Base-by-base conservation (phyloP, 139 green algal genomes). In the Nannochloris sp. region DNA sequence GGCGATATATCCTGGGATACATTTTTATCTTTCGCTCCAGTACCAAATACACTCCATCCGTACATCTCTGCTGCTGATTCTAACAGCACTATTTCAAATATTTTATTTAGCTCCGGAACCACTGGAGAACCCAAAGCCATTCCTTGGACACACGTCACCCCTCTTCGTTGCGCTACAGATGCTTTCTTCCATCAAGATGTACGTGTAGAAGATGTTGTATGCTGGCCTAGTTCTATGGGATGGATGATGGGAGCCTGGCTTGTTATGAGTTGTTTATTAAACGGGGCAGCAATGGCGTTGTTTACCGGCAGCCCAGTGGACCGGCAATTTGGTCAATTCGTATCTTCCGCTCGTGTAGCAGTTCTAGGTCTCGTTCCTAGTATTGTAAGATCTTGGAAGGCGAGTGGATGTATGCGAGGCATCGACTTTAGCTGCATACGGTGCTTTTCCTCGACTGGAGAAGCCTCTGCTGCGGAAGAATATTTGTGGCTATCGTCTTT, bases 161-260 rank as follows among this genome's bases (percentile, higher is more conserved):
- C 92, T 0, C 62, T 97, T 9, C 78, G 88, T 25, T 78, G 70
- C 37, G 87, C 71, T 2, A 73, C 78, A 19, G 87, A 96, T 60
- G 90, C 74, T 12, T 90, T 75, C 76, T 82, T 83, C 7, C 78
- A 88, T 39, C 83, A 89, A 55, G 85, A 86, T 47, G 72, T 92
- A 31, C 70, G 75, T 30, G 61, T 32, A 6, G 80, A 76, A 1
- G 78, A 87, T 57, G 82, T 90, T 14, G 79, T 95, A 33, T 75
- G 64, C 30, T 97, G 92, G 92, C 92, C 92, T 24, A 97, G 91
- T 39, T 92, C 76, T 62, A 73, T 97, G 29, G 92, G 90, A 2
- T 97, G 90, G 88, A 97, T 97, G 87, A 97, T 97, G 92, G 92
- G 92, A 0, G 90, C 92, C 0, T 97, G 86, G 85, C 81, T 97